phyloP scores from a whole-genome alignment of 2,329 filamentous ascomycete species.

The Nigrograna mackinnonii region DNA sequence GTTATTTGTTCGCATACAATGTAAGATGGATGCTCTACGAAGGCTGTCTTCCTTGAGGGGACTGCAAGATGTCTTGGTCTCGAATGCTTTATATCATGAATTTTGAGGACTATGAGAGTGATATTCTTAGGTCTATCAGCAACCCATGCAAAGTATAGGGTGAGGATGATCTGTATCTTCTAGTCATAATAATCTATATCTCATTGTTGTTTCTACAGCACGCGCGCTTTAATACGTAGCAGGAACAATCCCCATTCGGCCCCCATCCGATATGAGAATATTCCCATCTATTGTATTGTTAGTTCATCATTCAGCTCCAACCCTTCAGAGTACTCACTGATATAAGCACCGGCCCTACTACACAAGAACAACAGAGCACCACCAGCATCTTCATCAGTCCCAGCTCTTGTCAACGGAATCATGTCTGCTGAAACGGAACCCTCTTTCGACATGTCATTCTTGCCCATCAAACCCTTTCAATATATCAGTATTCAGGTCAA shows the following conservation, averaged over 20 bases:
- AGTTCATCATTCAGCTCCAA: neutral
- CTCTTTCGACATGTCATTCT: conserved; percentile 7
- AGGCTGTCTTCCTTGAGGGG: too few species aligned
- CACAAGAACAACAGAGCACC: conserved; percentile 11
- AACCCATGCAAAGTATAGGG: too few species aligned
- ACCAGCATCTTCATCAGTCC: conserved; percentile 11
- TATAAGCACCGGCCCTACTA: conserved; percentile 12
- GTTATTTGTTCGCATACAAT: too few species aligned
- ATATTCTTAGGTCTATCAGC: too few species aligned
- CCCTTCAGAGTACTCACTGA: conserved; percentile 3
- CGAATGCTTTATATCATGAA: too few species aligned
- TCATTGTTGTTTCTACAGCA: too few species aligned
- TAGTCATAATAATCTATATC: too few species aligned
- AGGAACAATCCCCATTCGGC: conserved; percentile 10
- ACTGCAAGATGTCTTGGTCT: too few species aligned
- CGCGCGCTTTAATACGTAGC: conserved; percentile 13
- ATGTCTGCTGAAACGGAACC: conserved; percentile 11
- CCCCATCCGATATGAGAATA: conserved; percentile 14
- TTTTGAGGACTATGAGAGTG: too few species aligned
- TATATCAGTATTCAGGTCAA: neutral
- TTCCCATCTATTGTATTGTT: conserved; percentile 8
- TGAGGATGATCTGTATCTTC: too few species aligned
- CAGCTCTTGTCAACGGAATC: conserved; percentile 9
- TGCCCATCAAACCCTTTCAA: conserved; percentile 12
- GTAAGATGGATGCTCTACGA: too few species aligned